Base-by-base conservation (phyloP, 2,329 filamentous ascomycete species). In the Penicillium sp. region DNA sequence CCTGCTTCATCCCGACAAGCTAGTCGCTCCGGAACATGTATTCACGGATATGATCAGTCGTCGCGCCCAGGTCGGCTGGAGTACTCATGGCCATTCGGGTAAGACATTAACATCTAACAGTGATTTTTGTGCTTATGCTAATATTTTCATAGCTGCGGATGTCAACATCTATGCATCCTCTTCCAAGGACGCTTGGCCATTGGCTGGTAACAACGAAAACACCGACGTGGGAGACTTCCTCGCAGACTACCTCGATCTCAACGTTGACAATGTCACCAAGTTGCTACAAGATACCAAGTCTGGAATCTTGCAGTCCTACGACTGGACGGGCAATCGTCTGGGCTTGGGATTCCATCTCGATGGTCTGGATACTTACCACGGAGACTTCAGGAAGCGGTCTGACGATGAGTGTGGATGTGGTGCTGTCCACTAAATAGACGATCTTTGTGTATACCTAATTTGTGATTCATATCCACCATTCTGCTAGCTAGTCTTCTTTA, bases 161-260 rank as follows among this genome's bases (percentile, higher is more conserved):
- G 93, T 99, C 41, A 99, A 99, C 70, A 89, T 99, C 58, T 99
- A 97, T 73, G 86, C 88, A 44, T 91, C 87, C 0, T 84, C 88
- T 3, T 77, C 81, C 0, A 77, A 80, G 31, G 73, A 75, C 27
- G 81, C 84, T 0, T 78, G 80, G 36, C 76, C 79, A 12, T 77
- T 95, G 6, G 75, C 81, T 3, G 92, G 92, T 7, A 97, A 97
- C 68, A 85, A 95, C 46, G 93, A 99, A 75, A 99, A 99, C 67
- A 97, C 86, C 0, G 90, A 97, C 22, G 80, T 99, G 1, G 93
- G 93, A 29, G 75, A 80, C 37, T 99, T 96, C 68, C 72, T 99
- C 50, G 76, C 82, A 7, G 75, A 83, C 8, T 99, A 93, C 64
- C 79, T 99, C 0, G 80, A 81, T 41, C 81, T 97, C 1, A 85